Base-by-base conservation (phyloP, 2,329 filamentous ascomycete genomes). In the Xylariaceae sp. region DNA sequence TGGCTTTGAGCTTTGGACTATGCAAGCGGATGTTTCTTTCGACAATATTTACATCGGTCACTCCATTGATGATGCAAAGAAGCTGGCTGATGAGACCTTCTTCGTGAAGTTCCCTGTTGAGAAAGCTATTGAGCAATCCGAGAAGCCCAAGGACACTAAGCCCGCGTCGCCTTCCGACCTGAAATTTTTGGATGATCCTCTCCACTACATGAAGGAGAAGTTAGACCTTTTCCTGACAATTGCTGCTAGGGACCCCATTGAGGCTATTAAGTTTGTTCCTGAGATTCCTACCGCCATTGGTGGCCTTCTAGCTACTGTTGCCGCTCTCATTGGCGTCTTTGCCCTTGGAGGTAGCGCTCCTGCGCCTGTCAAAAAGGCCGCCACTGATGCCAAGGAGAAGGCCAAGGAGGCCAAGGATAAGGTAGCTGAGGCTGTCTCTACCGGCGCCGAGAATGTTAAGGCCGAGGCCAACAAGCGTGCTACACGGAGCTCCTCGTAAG, bases 41-140 rank as follows among this genome's bases (percentile, higher is more conserved):
- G 91, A 97, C 85, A 99, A 99, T 87, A 95, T 99, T 82, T 99
- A 97, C 85, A 92, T 99, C 73, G 94, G 94, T 61, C 94, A 99
- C 86, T 97, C 93, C 16, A 74, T 94, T 65, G 91, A 91, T 71
- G 94, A 99, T 65, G 94, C 94, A 59, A 86, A 89, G 75, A 89
- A 92, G 79, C 81, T 99, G 70, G 89, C 91, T 67, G 82, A 88
- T 62, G 91, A 96, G 83, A 91, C 91, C 50, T 99, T 92, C 75
- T 87, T 91, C 70, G 77, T 91, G 77, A 99, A 99, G 89, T 82
- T 86, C 73, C 80, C 86, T 50, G 78, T 90, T 45, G 94, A 99
- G 81, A 83, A 88, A 80, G 84, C 87, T 41, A 81, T 90, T 64
- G 89, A 94, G 72, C 84, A 89, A 65, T 88, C 87, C 54, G 82